Base-by-base conservation (phyloP, 768 basidiomycete species). In the Termitomyces sp. region DNA sequence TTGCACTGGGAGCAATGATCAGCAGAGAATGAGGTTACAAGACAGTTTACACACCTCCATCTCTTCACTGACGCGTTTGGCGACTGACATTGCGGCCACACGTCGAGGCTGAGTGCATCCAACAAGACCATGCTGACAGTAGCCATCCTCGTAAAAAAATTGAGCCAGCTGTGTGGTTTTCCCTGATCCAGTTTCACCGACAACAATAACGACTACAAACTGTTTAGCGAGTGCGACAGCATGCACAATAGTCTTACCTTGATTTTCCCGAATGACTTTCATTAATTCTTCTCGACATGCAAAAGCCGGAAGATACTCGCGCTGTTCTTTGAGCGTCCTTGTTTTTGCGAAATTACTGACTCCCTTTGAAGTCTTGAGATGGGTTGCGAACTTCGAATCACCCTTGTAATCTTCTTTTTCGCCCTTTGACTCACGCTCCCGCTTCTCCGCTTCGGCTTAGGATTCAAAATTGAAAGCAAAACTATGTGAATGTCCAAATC, bases 121-220 rank as follows among this genome's bases (percentile, higher is more conserved):
- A 51, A 99, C 86, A 44, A 98, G 79, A 18, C 96, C 96, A 72
- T 86, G 82, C 4, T 82, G 69, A 63, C 94, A 92, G 71, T 96
- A 99, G 0, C 97, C 97, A 61, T 99, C 97, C 70, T 99, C 97
- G 67, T 98, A 92, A 60, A 99, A 71, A 74, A 94, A 99, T 68
- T 99, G 97, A 0, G 92, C 78, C 6, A 99, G 76, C 70, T 99
- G 97, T 0, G 97, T 98, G 1, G 97, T 99, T 75, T 99, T 99
- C 6, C 97, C 97, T 0, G 96, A 98, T 10, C 97, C 97, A n/a
- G 97, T 99, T 73, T 99, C 97, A n/a, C 97, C 97, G 41, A 99
- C 91, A 40, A 98, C 93, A 56, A 99, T 85, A 48, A 91, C 78
- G 38, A 98, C 97, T 97, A 13, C 18, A 62, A 28, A 51, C 16